Percentiles rank a stretch among this genome's conserved stretches.
Evolutionary conservation across 306 rosid species (phyloP).

Genomic region (Cicer chorassanicum): DNA sequence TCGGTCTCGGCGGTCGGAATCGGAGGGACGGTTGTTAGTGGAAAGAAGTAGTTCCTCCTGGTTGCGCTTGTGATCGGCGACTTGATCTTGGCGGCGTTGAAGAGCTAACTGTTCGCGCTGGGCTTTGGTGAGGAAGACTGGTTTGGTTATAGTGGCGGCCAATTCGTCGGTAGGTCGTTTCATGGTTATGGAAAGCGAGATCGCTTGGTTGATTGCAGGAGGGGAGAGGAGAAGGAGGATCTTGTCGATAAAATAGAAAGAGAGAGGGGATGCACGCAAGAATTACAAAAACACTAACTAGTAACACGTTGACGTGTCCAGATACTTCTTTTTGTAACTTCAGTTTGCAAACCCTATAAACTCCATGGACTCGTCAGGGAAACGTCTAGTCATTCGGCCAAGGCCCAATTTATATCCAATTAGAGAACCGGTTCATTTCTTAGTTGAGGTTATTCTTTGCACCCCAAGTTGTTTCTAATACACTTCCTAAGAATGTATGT

Average conservation of each 20-base stretch:
- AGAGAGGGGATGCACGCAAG: background rate
- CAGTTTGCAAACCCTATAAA: too few species aligned
- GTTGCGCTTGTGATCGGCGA: conserved; percentile 59
- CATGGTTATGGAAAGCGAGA: conserved; percentile 36
- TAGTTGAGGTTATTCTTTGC: too few species aligned
- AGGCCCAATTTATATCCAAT: too few species aligned
- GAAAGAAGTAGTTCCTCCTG: conserved; percentile 56
- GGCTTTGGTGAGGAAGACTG: conserved; percentile 74
- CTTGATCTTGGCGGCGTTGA: conserved; percentile 73
- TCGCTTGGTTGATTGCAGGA: conserved; percentile 63
- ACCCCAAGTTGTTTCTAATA: too few species aligned
- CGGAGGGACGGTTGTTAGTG: conserved; percentile 48
- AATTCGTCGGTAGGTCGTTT: conserved; percentile 42
- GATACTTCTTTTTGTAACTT: conserved; percentile 1
- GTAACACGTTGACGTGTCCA: background rate
- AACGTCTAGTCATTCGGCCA: too few species aligned
- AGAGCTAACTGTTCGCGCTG: conserved; percentile 79
- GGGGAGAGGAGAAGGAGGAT: conserved; percentile 40
- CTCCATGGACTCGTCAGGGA: too few species aligned
- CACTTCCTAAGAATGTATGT: too few species aligned
- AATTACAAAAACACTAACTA: background rate
- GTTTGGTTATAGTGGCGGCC: conserved; percentile 47
- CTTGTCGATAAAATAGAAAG: background rate
- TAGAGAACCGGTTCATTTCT: too few species aligned
- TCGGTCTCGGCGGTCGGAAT: conserved; percentile 64